Percentiles rank a stretch among this genome's conserved stretches.
Conservation (phyloP, 257 asterid genomes). For the Craterostigma plantagineum region DNA sequence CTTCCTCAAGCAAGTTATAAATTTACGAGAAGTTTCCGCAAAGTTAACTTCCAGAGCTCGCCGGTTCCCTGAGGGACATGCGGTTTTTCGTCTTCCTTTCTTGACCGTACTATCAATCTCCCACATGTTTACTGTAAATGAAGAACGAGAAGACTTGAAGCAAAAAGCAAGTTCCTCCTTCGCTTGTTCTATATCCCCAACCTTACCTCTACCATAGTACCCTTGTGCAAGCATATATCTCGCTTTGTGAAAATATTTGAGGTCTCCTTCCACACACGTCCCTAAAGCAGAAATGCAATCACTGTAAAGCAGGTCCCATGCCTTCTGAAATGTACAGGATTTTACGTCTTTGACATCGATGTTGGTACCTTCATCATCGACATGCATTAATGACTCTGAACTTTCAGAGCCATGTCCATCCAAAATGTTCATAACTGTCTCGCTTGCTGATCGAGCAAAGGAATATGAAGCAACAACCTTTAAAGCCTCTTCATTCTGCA, state of each 20-base stretch:
- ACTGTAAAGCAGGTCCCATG: slow-evolving; percentile 62
- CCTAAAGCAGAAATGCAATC: slow-evolving; percentile 92
- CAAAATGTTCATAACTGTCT: slow-evolving; percentile 24
- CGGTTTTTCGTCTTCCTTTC: slow-evolving; percentile 88
- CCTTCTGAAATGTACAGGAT: slow-evolving; percentile 27
- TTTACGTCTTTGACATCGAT: slow-evolving; percentile 17
- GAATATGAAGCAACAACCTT: slow-evolving; percentile 75
- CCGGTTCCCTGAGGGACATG: slow-evolving; percentile 63
- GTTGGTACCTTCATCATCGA: slow-evolving; percentile 20
- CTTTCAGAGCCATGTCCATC: slow-evolving; percentile 17
- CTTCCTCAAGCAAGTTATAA: slow-evolving; percentile 92
- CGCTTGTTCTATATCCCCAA: slow-evolving; percentile 80
- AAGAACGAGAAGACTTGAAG: slow-evolving; percentile 83
- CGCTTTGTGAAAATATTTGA: slow-evolving; percentile 95
- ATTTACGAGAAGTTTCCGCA: slow-evolving; percentile 94
- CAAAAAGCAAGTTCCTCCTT: slow-evolving; percentile 95
- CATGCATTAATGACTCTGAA: slow-evolving; percentile 26
- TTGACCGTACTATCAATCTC: slow-evolving; percentile 94
- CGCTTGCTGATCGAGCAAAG: slow-evolving; percentile 44
- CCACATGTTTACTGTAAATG: slow-evolving; percentile 97
- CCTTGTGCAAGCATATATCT: slow-evolving; percentile 95
- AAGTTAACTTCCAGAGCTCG: slow-evolving; percentile 78
- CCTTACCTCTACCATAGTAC: slow-evolving; percentile 49
- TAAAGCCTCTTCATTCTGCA: slow-evolving; percentile 49
- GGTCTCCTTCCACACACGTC: slow-evolving; percentile 94